Conservation (phyloP, 1,139 yeast genomes). For the Meyerozyma carpophila region DNA sequence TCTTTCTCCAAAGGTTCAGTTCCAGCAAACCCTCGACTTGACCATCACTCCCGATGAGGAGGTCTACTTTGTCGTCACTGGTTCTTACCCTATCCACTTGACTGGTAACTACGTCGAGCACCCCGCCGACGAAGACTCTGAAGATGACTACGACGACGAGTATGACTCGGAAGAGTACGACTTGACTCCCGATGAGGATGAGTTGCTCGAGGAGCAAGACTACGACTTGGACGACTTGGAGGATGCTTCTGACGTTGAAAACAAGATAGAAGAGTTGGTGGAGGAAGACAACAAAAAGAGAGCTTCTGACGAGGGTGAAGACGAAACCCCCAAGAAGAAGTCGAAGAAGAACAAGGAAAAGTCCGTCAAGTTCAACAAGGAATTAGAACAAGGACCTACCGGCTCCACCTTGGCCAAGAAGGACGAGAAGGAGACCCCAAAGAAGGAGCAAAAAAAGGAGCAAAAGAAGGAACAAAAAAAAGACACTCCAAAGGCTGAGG, state of each 20-base stretch:
- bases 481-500: constrained; percentile 16
- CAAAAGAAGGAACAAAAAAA: constrained; percentile 6
- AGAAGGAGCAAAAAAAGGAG: constrained; percentile 26
- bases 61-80: constrained; percentile 89
- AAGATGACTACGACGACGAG: constrained; percentile 49
- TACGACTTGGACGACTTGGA: constrained; percentile 62
- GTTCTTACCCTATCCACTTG: constrained; percentile 88
- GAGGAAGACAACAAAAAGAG: constrained; percentile 46
- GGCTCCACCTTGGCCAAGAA: constrained; percentile 39
- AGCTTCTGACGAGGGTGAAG: constrained; percentile 37
- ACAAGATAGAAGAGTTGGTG: constrained; percentile 54
- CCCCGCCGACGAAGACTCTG: constrained; percentile 73
- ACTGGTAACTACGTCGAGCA: constrained; percentile 95
- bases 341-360: constrained; percentile 47
- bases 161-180: constrained; percentile 73
- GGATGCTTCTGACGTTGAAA: constrained; percentile 50
- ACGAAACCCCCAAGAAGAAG: constrained; percentile 17
- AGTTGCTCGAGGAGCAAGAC: constrained; percentile 38
- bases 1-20: constrained; percentile 75
- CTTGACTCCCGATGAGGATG: constrained; percentile 90
- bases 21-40: constrained; percentile 86
- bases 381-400: constrained; percentile 91
- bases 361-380: constrained; percentile 82
- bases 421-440: constrained; percentile 19
- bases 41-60: constrained; percentile 93